Base-by-base conservation (phyloP, 164 flowering plant species). In the Sedum album region DNA sequence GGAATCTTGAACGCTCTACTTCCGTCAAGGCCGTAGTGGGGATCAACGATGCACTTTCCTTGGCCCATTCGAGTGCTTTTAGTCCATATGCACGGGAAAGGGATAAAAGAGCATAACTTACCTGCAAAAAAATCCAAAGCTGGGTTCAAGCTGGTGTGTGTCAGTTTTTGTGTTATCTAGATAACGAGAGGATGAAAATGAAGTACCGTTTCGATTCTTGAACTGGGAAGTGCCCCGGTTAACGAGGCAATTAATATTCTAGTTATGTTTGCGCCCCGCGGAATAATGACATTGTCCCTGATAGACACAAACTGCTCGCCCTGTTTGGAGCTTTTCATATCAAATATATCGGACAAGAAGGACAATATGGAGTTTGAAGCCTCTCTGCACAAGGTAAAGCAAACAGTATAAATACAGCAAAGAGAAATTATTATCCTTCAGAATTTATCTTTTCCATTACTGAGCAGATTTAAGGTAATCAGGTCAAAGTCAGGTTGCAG, bases 211-310 rank as follows among this genome's bases (percentile, higher is more conserved):
- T 92, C 97, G 18, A 92, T 62, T 70, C 97, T 86, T 57, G 97
- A 90, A 66, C 85, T 83, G 25, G 99, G 97, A 9, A 90, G 93
- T n/a, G 99, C 99, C 78, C 99, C 99, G 6, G 97, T 82, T 65
- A 90, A 74, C n/a, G 88, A 85, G 67, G 97, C 97, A 66, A 95
- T 75, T 73, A 95, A 79, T 68, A 95, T 80, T 82, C 99, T 82
- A 63, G 90, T 80, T 65, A 95, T 79, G 69, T 57, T 82, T 25
- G 87, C 57, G 42, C 99, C 99, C 68, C 99, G 88, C 46, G 99
- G 97, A 73, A 92, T 74, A 35, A 95, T 71, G 11, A 95, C 85
- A 72, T 67, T 74, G 63, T 92, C 94, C 74, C 93, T 82, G 46
- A 84, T 83, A 4, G 88, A 74, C 65, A 76, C 68, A 63, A 76